Percentiles rank a stretch among this genome's conserved stretches.
phyloP scores from a whole-genome alignment of 768 basidiomycete genomes.

The Calocera cornea region DNA sequence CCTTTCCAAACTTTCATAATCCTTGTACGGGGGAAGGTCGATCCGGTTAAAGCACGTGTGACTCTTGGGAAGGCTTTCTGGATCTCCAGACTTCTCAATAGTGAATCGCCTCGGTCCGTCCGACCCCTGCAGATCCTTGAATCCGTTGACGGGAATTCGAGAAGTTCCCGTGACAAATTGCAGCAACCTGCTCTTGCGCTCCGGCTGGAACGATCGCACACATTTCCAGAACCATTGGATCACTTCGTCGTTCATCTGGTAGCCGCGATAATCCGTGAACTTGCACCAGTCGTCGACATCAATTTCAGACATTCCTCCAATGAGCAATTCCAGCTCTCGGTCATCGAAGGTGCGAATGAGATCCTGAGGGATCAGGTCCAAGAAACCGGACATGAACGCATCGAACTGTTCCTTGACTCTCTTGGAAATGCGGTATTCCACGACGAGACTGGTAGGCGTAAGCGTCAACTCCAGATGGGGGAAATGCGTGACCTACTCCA shows the following conservation, averaged over 20 bases:
- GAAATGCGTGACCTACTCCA: slow-evolving; percentile 33
- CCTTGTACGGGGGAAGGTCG: slow-evolving; percentile 30
- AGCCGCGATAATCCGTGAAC: slow-evolving; percentile 84
- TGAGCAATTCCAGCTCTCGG: slow-evolving; percentile 72
- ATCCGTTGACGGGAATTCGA: slow-evolving; percentile 42
- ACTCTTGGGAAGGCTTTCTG: slow-evolving; percentile 24
- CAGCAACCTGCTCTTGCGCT: slow-evolving; percentile 71
- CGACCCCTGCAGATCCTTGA: slow-evolving; percentile 32
- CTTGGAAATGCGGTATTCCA: slow-evolving; percentile 68
- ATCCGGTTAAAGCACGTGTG: slow-evolving; percentile 34
- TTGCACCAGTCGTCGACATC: slow-evolving; percentile 92
- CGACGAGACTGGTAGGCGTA: slow-evolving; percentile 32
- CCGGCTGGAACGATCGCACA: slow-evolving; percentile 77
- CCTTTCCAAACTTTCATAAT: background rate
- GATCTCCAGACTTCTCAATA: slow-evolving; percentile 26
- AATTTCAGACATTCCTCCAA: slow-evolving; percentile 87
- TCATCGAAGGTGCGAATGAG: slow-evolving; percentile 84
- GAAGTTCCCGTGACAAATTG: slow-evolving; percentile 84
- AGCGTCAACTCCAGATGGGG: background rate
- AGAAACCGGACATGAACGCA: slow-evolving; percentile 73
- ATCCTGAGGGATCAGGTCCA: slow-evolving; percentile 71
- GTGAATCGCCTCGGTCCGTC: slow-evolving; percentile 34
- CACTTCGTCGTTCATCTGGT: slow-evolving; percentile 72
- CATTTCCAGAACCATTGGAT: slow-evolving; percentile 97
- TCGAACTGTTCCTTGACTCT: slow-evolving; percentile 74